phyloP scores from a whole-genome alignment of 257 asterid species.

The Galeopsis tetrahit region DNA sequence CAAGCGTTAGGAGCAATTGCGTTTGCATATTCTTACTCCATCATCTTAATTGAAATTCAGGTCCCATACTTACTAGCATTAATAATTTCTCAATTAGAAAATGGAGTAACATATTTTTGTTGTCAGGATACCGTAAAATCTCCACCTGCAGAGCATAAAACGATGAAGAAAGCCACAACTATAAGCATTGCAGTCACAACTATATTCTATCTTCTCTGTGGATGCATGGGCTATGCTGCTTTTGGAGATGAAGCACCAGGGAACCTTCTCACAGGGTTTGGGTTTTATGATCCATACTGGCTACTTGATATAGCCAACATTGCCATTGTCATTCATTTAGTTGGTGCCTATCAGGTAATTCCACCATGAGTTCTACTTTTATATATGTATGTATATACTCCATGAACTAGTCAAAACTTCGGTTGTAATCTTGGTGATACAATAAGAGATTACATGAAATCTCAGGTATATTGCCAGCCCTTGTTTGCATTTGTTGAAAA shows the following conservation, averaged over 20 bases:
- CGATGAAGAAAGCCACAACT: slow-evolving; percentile 53
- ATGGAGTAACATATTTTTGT: neutral
- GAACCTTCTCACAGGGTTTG: slow-evolving; percentile 55
- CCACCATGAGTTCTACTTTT: neutral
- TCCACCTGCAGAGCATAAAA: slow-evolving; percentile 44
- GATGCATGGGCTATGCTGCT: slow-evolving; percentile 59
- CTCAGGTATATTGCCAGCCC: slow-evolving; percentile 48
- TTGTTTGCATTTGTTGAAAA: slow-evolving; percentile 49
- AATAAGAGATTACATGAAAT: neutral
- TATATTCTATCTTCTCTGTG: slow-evolving; percentile 46
- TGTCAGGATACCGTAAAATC: slow-evolving; percentile 56
- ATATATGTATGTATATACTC: no score
- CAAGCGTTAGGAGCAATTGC: slow-evolving; percentile 62
- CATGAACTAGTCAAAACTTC: no score
- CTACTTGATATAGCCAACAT: slow-evolving; percentile 52
- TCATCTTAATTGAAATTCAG: slow-evolving; percentile 57
- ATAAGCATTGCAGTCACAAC: slow-evolving; percentile 44
- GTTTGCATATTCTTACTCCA: slow-evolving; percentile 52
- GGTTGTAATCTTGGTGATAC: neutral
- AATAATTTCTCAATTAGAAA: neutral
- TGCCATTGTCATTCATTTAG: slow-evolving; percentile 50
- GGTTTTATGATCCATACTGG: slow-evolving; percentile 51
- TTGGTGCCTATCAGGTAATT: slow-evolving; percentile 55
- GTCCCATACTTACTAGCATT: slow-evolving; percentile 12
- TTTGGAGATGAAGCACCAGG: slow-evolving; percentile 56